Percentiles rank a stretch among this genome's conserved stretches.
phyloP scores from a whole-genome alignment of 2,329 filamentous ascomycete genomes.

The Coleophoma crateriformis region DNA sequence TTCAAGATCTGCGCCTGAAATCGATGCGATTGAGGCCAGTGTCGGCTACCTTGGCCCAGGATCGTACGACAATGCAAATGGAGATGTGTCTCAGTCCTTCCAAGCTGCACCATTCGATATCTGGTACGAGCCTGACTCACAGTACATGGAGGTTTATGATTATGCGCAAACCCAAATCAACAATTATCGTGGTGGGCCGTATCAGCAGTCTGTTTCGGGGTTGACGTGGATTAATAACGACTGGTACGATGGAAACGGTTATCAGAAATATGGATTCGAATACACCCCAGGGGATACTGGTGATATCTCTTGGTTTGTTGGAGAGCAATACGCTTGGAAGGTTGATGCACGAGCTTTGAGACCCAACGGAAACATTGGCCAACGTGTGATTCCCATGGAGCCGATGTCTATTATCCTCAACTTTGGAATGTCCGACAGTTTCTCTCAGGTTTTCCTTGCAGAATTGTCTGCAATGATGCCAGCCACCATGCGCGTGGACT shows the following conservation, averaged over 20 bases:
- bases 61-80: conserved; percentile 44
- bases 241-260: conserved; percentile 61
- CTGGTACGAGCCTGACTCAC: conserved; percentile 61
- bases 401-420: conserved; percentile 65
- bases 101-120: conserved; percentile 67
- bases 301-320: conserved; percentile 64
- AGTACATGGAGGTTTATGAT: conserved; percentile 63
- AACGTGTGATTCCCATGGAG: conserved; percentile 59
- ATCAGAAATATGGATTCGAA: conserved; percentile 59
- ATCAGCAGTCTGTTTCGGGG: conserved; percentile 58
- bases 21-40: conserved; percentile 68
- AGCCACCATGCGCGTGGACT: conserved; percentile 63
- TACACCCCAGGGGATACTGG: conserved; percentile 55
- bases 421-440: conserved; percentile 64
- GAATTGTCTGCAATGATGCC: conserved; percentile 51
- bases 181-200: conserved; percentile 53
- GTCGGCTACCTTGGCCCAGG: conserved; percentile 31
- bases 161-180: conserved; percentile 50
- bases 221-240: conserved; percentile 57
- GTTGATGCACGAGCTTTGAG: conserved; percentile 53
- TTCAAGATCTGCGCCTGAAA: conserved; percentile 64
- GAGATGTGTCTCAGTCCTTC: conserved; percentile 59
- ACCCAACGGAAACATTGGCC: conserved; percentile 65
- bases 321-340: conserved; percentile 59
- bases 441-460: conserved; percentile 54